Conservation (phyloP, 2,329 filamentous ascomycete genomes). For the Aspergillus fumigatus region DNA sequence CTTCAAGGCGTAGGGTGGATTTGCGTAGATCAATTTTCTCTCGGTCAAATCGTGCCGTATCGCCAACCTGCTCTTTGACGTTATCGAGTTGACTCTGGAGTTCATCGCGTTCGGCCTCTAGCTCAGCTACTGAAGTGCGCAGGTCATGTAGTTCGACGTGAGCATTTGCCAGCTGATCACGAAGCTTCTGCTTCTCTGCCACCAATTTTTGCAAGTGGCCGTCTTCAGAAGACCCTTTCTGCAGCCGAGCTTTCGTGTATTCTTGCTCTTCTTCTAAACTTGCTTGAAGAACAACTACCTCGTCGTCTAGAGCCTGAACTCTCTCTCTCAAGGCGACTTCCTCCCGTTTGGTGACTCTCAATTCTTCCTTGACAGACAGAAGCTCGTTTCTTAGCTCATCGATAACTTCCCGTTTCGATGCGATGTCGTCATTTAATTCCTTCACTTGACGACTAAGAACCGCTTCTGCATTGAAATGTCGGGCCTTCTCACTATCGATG, state of each 20-base stretch:
- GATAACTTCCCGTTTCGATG: slow-evolving; percentile 60
- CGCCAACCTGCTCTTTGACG: slow-evolving; percentile 51
- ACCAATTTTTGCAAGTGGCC: slow-evolving; percentile 53
- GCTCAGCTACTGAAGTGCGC: slow-evolving; percentile 53
- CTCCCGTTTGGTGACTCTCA: slow-evolving; percentile 63
- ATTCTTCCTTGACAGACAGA: slow-evolving; percentile 61
- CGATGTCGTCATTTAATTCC: slow-evolving; percentile 66
- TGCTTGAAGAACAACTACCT: slow-evolving; percentile 68
- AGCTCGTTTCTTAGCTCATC: slow-evolving; percentile 64
- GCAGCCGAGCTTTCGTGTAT: slow-evolving; percentile 54
- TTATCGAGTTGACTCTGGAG: slow-evolving; percentile 57
- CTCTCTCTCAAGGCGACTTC: slow-evolving; percentile 61
- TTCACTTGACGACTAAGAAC: slow-evolving; percentile 68
- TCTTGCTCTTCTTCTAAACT: slow-evolving; percentile 62
- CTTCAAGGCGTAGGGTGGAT: slow-evolving; percentile 63
- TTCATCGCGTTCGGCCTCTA: slow-evolving; percentile 63
- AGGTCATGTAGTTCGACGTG: slow-evolving; percentile 59
- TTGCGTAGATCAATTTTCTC: slow-evolving; percentile 66
- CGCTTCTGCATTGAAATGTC: slow-evolving; percentile 67
- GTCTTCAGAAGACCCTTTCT: slow-evolving; percentile 56
- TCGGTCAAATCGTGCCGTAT: slow-evolving; percentile 60
- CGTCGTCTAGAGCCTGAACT: slow-evolving; percentile 65
- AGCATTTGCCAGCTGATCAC: slow-evolving; percentile 58
- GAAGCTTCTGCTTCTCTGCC: slow-evolving; percentile 59
- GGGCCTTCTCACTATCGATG: slow-evolving; percentile 65